Conservation (phyloP, 2,329 filamentous ascomycete genomes). For the Trichoderma koningii region DNA sequence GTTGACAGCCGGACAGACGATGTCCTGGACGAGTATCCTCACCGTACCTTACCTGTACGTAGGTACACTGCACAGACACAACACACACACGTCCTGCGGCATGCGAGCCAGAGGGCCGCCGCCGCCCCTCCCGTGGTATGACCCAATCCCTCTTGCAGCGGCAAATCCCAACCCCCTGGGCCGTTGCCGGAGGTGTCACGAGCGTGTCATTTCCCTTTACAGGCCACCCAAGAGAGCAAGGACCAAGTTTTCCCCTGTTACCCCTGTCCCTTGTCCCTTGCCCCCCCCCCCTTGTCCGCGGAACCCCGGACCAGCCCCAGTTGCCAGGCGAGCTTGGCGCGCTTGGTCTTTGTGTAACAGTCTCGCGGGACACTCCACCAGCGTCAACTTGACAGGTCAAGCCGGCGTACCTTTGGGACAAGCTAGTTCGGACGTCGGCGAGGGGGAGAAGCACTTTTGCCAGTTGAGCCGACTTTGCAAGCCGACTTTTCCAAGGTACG, state of each 20-base stretch:
- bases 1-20: background rate
- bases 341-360: slow-evolving; percentile 13
- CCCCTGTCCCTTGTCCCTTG: background rate
- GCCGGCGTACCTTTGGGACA: background rate
- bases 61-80: background rate
- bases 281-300: slow-evolving; percentile 5
- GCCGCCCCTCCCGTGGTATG: slow-evolving; percentile 11
- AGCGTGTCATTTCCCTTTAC: slow-evolving; percentile 21
- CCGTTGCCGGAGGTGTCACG: slow-evolving; percentile 7
- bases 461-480: too few species aligned
- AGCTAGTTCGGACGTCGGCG: background rate
- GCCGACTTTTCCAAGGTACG: too few species aligned
- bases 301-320: slow-evolving; percentile 18
- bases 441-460: background rate
- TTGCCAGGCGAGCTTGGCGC: slow-evolving; percentile 17
- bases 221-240: background rate
- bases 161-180: slow-evolving; percentile 6
- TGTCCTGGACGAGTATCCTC: background rate
- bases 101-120: slow-evolving; percentile 21
- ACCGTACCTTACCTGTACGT: background rate
- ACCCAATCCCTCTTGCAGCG: slow-evolving; percentile 7
- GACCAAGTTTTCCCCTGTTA: too few species aligned
- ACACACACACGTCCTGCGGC: background rate
- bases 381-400: slow-evolving; percentile 21
- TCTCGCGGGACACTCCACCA: background rate